A percentile compares a stretch with the other conserved stretches of the same genome.
These are phyloP conservation scores for Rhazya stricta DNA, from an alignment of 257 asterid genomes.

Conservation along the genomic window DNA sequence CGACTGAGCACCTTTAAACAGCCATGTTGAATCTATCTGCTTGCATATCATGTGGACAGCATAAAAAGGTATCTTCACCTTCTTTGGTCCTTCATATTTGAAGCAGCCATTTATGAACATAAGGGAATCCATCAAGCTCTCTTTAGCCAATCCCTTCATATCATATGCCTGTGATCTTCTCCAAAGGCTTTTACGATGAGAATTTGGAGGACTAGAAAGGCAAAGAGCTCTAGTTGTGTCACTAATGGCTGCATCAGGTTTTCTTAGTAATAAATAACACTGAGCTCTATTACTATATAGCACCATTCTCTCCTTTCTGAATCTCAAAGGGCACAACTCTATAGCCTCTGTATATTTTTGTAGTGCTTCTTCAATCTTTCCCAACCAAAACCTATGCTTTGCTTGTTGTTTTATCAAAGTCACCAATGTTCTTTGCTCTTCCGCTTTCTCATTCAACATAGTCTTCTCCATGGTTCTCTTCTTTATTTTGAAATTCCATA, in stretches of 20 bases:
- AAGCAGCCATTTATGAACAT: slow-evolving; percentile 44
- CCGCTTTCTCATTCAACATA: slow-evolving; percentile 39
- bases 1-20: slow-evolving; percentile 41
- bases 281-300: slow-evolving; percentile 61
- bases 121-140: slow-evolving; percentile 78
- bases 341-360: slow-evolving; percentile 50
- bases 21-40: slow-evolving; percentile 78
- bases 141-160: slow-evolving; percentile 72
- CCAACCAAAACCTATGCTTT: slow-evolving; percentile 35
- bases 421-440: slow-evolving; percentile 33
- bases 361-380: slow-evolving; percentile 50
- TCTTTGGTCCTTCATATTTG: slow-evolving; percentile 23
- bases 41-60: slow-evolving; percentile 68
- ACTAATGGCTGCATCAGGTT: slow-evolving; percentile 55
- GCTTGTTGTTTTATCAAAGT: slow-evolving; percentile 50
- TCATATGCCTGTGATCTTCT: slow-evolving; percentile 78
- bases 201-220: slow-evolving; percentile 63
- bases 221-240: slow-evolving; percentile 77
- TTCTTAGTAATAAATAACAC: slow-evolving; percentile 42
- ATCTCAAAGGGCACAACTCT: slow-evolving; percentile 51
- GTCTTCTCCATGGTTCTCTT: slow-evolving; percentile 31
- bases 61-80: slow-evolving; percentile 39
- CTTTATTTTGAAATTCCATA: slow-evolving; percentile 39
- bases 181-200: slow-evolving; percentile 70
- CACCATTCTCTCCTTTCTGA: slow-evolving; percentile 49